A percentile compares a stretch with the other conserved stretches of the same genome.
These are phyloP conservation scores for Hirsutella thompsonii DNA, from an alignment of 2,329 filamentous ascomycete genomes.

Conservation along the genomic window DNA sequence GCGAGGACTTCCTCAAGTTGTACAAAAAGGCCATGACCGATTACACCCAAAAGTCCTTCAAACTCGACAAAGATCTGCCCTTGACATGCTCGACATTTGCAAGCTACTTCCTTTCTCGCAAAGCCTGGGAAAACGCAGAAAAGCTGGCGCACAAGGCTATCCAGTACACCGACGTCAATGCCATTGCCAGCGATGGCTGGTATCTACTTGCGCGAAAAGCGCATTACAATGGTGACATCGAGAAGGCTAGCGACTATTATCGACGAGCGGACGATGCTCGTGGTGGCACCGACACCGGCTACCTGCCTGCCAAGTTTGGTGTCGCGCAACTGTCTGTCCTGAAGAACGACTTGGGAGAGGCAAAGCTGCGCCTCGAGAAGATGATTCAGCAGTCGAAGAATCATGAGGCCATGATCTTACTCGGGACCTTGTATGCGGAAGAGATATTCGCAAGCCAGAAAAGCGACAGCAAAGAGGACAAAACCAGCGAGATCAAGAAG, in stretches of 20 bases:
- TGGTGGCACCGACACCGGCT: conserved; percentile 82
- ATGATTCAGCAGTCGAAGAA: conserved; percentile 76
- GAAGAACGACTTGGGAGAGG: conserved; percentile 75
- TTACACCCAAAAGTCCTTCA: conserved; percentile 88
- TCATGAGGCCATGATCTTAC: conserved; percentile 80
- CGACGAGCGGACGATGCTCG: conserved; percentile 81
- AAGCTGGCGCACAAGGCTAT: conserved; percentile 85
- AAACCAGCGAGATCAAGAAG: conserved; percentile 72
- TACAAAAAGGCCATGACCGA: conserved; percentile 93
- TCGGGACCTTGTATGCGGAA: conserved; percentile 87
- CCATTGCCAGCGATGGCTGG: conserved; percentile 95
- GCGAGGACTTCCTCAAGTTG: conserved; percentile 69
- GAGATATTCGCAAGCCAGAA: conserved; percentile 76
- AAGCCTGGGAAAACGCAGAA: conserved; percentile 70
- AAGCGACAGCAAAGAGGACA: conserved; percentile 69
- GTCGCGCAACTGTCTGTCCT: conserved; percentile 78
- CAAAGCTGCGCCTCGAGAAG: conserved; percentile 88
- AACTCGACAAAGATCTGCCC: conserved; percentile 81
- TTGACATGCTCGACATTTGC: conserved; percentile 86
- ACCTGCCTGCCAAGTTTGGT: conserved; percentile 89
- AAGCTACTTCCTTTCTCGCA: conserved; percentile 76
- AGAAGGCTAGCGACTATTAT: conserved; percentile 76
- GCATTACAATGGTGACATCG: conserved; percentile 65
- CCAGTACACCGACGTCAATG: conserved; percentile 89
- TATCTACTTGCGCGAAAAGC: conserved; percentile 87